Evolutionary conservation across 345 rosid species (phyloP).

Genomic region (Citrus hindsii): DNA sequence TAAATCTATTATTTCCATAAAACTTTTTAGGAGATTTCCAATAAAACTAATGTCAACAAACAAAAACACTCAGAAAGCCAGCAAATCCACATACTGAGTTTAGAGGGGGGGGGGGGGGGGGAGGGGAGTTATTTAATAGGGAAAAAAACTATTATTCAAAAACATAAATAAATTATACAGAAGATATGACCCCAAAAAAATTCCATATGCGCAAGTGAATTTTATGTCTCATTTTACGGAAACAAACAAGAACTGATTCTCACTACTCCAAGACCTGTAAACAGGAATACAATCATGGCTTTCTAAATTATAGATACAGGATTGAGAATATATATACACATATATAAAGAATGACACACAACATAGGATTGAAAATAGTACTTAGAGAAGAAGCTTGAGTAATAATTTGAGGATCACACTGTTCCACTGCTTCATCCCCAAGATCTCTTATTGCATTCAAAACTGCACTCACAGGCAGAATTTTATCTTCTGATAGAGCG

Average conservation of each 20-base stretch:
- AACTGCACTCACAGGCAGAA: conserved; percentile 25
- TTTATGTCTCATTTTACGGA: too few species aligned
- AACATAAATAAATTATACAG: background rate
- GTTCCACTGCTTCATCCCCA: conserved; percentile 22
- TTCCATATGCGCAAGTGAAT: background rate
- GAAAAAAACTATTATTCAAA: background rate
- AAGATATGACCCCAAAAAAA: background rate
- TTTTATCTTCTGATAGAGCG: conserved; percentile 36
- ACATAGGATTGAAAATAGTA: conserved; percentile 11
- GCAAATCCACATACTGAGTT: background rate
- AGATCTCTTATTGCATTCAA: conserved; percentile 24
- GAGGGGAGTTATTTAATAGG: too few species aligned
- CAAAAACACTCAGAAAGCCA: background rate
- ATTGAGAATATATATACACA: too few species aligned
- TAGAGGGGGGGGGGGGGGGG: background rate
- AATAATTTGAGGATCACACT: conserved; percentile 40
- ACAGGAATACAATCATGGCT: background rate
- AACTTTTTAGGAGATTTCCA: too few species aligned
- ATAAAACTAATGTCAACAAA: background rate
- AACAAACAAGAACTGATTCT: background rate
- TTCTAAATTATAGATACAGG: background rate
- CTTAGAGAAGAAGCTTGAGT: conserved; percentile 45
- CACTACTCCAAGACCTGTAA: background rate
- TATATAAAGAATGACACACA: background rate
- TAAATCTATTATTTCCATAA: too few species aligned